Evolutionary conservation across 257 asterid genomes (phyloP), one percentile per base, ranked within the genome.

Genomic region (Solanum pimpinellifolium): DNA sequence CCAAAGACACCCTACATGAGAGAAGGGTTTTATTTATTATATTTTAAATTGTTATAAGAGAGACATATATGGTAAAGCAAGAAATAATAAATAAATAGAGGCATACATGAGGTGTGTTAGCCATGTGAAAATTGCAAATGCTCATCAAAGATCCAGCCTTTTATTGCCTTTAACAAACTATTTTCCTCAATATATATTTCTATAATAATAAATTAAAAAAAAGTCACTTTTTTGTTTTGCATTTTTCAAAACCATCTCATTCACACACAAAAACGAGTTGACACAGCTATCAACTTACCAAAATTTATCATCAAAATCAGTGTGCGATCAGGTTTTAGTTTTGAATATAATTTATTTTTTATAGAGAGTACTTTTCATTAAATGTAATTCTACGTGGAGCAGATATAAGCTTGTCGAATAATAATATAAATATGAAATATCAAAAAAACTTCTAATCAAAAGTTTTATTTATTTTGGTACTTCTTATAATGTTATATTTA

Each of bases 61-160:
- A 21, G 20, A 39, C 11, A 39, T 74, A 39, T 74, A 37, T 39
- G 82, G 20, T 74, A 74, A 11, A 47, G 69, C 44, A 18, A 80
- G 85, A 47, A 47, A 29, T 11, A 80, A 29, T 80, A 80, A 80
- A 80, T 80, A 49, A 49, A 10, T 47, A 18, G 20, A 47, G 68
- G 3, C 2, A 39, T 80, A 18, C 18, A 37, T 76, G 83, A 47
- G 69, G 85, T 81, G 85, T 49, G 70, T 81, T 81, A 33, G 44
- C 46, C 85, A 81, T 81, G 85, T 81, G 69, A 81, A 47, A 16
- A 29, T 80, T 11, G 46, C 44, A 80, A 80, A 80, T 47, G 85
- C 69, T 14, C 85, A 47, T 47, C 85, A 81, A 9, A 29, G 7
- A 81, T 81, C 85, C 85, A 81, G 69, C 69, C 44, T 78, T 77